A percentile compares a stretch with the other conserved stretches of the same genome.
These are phyloP conservation scores for Postia placenta DNA, from an alignment of 768 basidiomycete genomes.

Conservation along the genomic window DNA sequence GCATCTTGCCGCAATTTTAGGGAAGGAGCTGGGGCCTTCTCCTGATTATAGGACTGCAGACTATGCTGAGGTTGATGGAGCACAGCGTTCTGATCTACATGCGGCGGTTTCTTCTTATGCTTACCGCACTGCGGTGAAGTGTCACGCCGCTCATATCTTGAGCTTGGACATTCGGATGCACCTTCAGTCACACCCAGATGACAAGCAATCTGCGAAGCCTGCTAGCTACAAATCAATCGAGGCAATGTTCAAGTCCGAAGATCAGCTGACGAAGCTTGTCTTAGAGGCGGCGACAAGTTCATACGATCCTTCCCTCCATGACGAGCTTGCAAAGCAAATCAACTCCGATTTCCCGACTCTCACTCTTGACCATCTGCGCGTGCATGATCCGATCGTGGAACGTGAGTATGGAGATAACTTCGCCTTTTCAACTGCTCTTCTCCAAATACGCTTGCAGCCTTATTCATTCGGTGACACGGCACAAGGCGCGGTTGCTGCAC, in stretches of 20 bases:
- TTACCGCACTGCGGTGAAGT: conserved; percentile 66
- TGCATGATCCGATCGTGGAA: conserved; percentile 53
- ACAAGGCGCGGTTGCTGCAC: conserved; percentile 40
- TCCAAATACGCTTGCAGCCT: conserved; percentile 55
- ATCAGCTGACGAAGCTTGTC: conserved; percentile 59
- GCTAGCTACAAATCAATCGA: conserved; percentile 55
- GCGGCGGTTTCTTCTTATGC: conserved; percentile 57
- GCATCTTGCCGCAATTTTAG: conserved; percentile 55
- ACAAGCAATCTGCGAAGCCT: conserved; percentile 37
- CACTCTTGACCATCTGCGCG: conserved; percentile 56
- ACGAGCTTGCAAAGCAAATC: conserved; percentile 46
- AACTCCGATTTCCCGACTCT: conserved; percentile 51
- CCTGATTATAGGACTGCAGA: conserved; percentile 59
- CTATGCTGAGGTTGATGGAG: conserved; percentile 42
- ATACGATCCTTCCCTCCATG: conserved; percentile 70
- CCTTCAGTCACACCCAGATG: conserved; percentile 33
- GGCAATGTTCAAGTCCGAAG: conserved; percentile 50
- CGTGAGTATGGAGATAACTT: conserved; percentile 81
- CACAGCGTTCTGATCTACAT: conserved; percentile 48
- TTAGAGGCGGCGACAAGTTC: conserved; percentile 64
- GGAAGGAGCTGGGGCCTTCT: conserved; percentile 65
- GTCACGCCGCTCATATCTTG: conserved; percentile 68
- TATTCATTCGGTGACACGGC: conserved; percentile 36
- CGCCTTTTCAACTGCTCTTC: conserved; percentile 56
- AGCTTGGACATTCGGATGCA: conserved; percentile 69